Evolutionary conservation across 2,329 filamentous ascomycete species (phyloP), one percentile per base, ranked within the genome.

Genomic region (Polytolypa hystricis): DNA sequence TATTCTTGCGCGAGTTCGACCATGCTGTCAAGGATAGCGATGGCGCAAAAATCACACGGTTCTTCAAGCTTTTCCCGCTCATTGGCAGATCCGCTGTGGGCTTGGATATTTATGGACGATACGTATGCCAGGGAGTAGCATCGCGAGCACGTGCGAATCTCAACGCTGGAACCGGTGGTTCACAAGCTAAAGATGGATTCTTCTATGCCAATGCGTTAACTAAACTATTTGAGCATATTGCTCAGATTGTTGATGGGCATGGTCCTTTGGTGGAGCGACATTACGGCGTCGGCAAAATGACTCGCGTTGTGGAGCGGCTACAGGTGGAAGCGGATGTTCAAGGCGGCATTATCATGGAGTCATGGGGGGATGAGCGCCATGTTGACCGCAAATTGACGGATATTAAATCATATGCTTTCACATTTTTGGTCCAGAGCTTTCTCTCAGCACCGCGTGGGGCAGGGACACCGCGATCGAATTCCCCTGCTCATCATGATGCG

Each of bases 351-450:
- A 79, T 98, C 40, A 67, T 98, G 35, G 91, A 98, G 56, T 91
- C 87, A 0, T 98, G 91, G 86, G 80, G 79, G 38, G 91, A 98
- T 46, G 89, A 96, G 54, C 74, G 86, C 41, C 74, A 69, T 41
- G 76, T 98, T 32, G 83, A 89, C 53, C 76, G 89, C 49, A 84
- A 81, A 53, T 67, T 98, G 42, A 96, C 84, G 2, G 91, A 98
- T 52, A 84, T 94, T 58, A 96, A 93, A 64, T 94, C 87, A 38
- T 98, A 98, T 55, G 87, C 91, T 1, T 98, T 94, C 58, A 94
- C 87, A 0, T 98, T 98, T 54, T 66, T 98, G 30, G 87, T 96
- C 0, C 87, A 95, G 60, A 95, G 87, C 62, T 95, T 94, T 56
- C 58, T 94, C 31, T 77, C 84, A 0, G 68, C 73, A 19, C 80